These are phyloP conservation scores for Posidonia oceanica DNA, from an alignment of 116 monocot species.

Conservation along the genomic window DNA sequence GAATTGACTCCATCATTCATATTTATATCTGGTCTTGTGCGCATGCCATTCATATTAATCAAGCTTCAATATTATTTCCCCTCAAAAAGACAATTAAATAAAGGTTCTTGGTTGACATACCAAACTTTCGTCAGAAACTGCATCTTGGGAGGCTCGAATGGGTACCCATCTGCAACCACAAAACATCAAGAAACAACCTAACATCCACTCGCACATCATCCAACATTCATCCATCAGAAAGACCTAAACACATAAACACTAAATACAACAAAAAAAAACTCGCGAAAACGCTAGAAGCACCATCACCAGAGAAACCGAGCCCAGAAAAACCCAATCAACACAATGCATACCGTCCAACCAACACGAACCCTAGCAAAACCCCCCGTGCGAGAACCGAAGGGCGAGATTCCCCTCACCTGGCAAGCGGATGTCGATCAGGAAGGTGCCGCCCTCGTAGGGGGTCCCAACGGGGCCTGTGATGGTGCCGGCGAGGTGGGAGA, in stretches of 20 bases:
- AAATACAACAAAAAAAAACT: no score
- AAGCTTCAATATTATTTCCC: no score
- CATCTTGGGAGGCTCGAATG: constrained; percentile 99
- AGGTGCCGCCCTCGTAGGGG: constrained; percentile 92
- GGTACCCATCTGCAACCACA: constrained; percentile 75
- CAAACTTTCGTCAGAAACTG: constrained; percentile 96
- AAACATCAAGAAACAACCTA: background rate
- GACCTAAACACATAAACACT: no score
- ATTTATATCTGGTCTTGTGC: no score
- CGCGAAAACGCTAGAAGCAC: background rate
- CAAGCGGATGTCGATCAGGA: constrained; percentile 77
- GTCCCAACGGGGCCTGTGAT: constrained; percentile 77
- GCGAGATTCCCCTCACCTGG: constrained; percentile 27
- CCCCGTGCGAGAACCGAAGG: background rate
- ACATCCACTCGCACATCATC: background rate
- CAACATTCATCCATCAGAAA: no score
- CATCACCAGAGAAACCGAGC: background rate
- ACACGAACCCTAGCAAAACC: background rate
- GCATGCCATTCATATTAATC: no score
- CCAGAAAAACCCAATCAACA: no score
- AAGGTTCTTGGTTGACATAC: constrained; percentile 15
- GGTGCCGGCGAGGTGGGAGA: constrained; percentile 74
- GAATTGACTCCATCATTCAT: no score
- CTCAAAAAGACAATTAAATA: no score
- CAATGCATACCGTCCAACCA: no score